Evolutionary conservation across 345 rosid genomes (phyloP).

Genomic region (Kernera saxatilis): DNA sequence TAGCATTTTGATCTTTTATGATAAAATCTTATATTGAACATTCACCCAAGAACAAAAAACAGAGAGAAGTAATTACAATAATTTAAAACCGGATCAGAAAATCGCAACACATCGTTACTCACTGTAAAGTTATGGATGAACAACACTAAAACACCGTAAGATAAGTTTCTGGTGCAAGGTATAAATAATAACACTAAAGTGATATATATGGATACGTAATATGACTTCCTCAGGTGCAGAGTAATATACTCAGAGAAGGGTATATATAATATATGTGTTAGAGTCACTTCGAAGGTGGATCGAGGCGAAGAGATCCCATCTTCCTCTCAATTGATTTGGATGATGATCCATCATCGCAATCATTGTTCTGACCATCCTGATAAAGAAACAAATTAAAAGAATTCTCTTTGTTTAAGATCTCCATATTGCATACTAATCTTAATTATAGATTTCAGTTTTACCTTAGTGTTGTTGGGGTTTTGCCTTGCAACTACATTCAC

Average conservation of each 20-base stretch:
- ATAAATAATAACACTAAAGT: too few species aligned
- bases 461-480: neutral
- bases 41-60: too few species aligned
- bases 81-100: too few species aligned
- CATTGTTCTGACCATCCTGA: neutral
- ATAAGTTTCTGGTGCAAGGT: too few species aligned
- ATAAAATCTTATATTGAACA: too few species aligned
- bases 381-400: neutral
- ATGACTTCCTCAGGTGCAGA: too few species aligned
- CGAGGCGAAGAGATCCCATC: neutral
- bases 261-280: neutral
- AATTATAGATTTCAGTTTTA: neutral
- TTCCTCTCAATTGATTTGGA: neutral
- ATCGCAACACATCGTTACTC: too few species aligned
- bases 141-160: too few species aligned
- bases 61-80: too few species aligned
- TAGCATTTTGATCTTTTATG: too few species aligned
- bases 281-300: neutral
- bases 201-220: too few species aligned
- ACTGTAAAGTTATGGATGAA: too few species aligned
- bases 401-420: neutral
- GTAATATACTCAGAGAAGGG: neutral
- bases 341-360: neutral
- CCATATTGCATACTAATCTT: neutral
- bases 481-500: neutral